Conservation (phyloP, 2,329 filamentous ascomycete species). For the Tolypocladium tropicale region DNA sequence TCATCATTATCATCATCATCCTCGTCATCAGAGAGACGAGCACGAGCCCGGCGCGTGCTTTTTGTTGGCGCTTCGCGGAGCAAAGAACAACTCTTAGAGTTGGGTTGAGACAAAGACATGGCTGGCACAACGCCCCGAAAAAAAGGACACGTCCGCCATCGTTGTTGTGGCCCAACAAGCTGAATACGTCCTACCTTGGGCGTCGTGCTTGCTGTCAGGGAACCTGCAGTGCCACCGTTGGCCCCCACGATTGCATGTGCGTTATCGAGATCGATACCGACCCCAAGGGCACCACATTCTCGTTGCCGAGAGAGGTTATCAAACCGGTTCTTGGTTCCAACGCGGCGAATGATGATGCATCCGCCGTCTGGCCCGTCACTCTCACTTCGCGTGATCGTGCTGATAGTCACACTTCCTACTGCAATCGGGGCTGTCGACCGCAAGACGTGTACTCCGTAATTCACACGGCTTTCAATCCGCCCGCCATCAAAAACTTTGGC, state of each 20-base stretch:
- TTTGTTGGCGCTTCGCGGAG: neutral
- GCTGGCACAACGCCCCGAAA: no score
- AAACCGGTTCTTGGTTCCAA: neutral
- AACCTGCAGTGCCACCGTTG: neutral
- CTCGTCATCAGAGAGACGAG: neutral
- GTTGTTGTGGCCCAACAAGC: no score
- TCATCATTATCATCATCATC: no score
- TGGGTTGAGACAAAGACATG: no score
- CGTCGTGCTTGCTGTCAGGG: neutral
- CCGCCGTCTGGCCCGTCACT: neutral
- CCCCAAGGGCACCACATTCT: neutral
- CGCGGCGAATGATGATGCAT: neutral
- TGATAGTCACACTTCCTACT: neutral
- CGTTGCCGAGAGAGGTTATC: neutral
- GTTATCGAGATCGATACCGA: neutral
- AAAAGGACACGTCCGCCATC: neutral
- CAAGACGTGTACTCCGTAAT: neutral
- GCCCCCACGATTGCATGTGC: neutral
- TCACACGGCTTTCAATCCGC: neutral
- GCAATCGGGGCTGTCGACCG: neutral
- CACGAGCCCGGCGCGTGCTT: neutral
- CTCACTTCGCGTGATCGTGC: neutral
- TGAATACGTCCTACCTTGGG: neutral
- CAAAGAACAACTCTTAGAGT: neutral
- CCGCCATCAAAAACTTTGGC: no score